These are phyloP conservation scores for Singerocomus inundabilis DNA, from an alignment of 1,284 basidiomycete genomes.

Conservation along the genomic window DNA sequence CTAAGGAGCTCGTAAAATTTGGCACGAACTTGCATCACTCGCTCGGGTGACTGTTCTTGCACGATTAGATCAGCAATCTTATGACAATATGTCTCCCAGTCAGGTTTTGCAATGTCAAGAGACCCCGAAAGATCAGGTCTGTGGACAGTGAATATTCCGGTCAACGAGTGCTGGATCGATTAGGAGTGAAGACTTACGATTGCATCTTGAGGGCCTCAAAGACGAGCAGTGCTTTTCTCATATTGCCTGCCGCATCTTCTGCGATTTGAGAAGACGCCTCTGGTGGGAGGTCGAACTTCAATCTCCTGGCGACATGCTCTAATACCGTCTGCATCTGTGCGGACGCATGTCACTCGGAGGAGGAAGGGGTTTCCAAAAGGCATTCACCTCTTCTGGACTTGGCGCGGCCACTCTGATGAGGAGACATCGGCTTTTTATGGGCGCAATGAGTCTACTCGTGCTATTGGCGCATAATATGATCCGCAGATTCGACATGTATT, in stretches of 20 bases:
- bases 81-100: constrained; percentile 98
- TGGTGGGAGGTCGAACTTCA: constrained; percentile 78
- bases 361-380: neutral
- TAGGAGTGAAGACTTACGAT: constrained; percentile 49
- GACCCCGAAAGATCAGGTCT: constrained; percentile 75
- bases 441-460: constrained; percentile 95
- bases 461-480: constrained; percentile 98
- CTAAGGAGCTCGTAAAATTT: constrained; percentile 96
- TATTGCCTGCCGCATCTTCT: constrained; percentile 83
- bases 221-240: constrained; percentile 92
- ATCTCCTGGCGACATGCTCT: constrained; percentile 78
- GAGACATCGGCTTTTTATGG: constrained; percentile 94
- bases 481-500: constrained; percentile 97
- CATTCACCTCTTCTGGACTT: constrained; percentile 65
- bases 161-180: constrained; percentile 3
- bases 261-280: constrained; percentile 75
- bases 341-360: neutral
- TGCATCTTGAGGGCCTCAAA: constrained; percentile 97
- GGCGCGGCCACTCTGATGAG: constrained; percentile 94
- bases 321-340: constrained; percentile 80
- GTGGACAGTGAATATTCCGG: neutral
- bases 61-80: constrained; percentile 94
- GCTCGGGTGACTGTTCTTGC: constrained; percentile 89
- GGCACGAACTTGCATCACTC: constrained; percentile 87
- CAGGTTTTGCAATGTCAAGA: constrained; percentile 87